These are phyloP conservation scores for Marasmius fiardii DNA, from an alignment of 1,284 basidiomycete genomes.

Conservation along the genomic window DNA sequence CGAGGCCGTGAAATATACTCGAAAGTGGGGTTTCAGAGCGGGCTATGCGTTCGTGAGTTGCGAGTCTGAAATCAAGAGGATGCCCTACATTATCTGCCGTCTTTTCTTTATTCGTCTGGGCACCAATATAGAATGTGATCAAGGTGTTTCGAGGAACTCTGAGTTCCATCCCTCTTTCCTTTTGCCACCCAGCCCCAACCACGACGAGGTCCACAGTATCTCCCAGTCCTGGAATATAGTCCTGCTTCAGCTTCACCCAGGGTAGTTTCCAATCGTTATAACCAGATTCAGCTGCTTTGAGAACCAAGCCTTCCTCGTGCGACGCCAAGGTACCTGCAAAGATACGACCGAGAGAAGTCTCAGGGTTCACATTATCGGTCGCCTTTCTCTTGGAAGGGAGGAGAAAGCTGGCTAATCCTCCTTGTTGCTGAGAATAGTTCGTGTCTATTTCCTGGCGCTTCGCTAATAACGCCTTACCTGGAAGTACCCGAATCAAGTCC, in stretches of 20 bases:
- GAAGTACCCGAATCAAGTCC: conserved; percentile 42
- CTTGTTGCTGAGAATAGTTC: conserved; percentile 14
- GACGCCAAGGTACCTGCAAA: conserved; percentile 51
- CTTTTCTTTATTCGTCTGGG: conserved; percentile 40
- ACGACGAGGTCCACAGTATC: conserved; percentile 78
- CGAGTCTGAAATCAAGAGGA: conserved; percentile 3
- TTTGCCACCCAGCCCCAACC: conserved; percentile 77
- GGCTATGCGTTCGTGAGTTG: conserved; percentile 27
- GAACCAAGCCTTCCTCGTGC: conserved; percentile 65
- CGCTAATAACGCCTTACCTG: conserved; percentile 62
- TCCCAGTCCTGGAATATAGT: conserved; percentile 81
- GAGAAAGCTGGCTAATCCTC: conserved; percentile 5
- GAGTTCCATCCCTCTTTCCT: conserved; percentile 70
- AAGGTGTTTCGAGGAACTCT: conserved; percentile 68
- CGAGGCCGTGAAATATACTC: conserved; percentile 69
- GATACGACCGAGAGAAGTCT: conserved; percentile 32
- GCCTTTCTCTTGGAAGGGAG: conserved; percentile 17
- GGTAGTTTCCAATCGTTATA: conserved; percentile 63
- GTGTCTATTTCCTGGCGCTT: conserved; percentile 43
- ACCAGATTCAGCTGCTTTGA: conserved; percentile 67
- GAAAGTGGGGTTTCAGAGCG: conserved; percentile 51
- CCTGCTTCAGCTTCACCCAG: conserved; percentile 85
- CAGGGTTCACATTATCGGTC: conserved; percentile 19
- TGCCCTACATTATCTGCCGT: conserved; percentile 34
- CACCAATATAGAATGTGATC: conserved; percentile 80